These are phyloP conservation scores for Orobanche coerulescens DNA, from an alignment of 257 asterid genomes.

Conservation along the genomic window DNA sequence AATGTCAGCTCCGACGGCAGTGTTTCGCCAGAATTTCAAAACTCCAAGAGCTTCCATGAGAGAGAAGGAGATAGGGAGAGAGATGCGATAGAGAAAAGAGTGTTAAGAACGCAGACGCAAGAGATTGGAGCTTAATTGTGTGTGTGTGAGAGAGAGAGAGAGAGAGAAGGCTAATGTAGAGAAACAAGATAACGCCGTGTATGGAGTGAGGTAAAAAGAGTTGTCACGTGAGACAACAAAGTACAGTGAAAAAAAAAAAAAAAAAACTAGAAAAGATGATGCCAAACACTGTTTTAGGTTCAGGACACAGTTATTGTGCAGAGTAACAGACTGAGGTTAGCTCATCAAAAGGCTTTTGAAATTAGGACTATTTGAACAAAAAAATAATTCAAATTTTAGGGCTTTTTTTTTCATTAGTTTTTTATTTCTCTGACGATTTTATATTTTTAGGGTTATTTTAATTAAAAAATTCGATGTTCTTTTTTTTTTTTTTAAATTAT, in stretches of 20 bases:
- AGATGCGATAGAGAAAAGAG: neutral
- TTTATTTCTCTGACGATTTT: too few species aligned
- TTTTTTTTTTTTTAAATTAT: too few species aligned
- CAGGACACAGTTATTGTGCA: conserved; percentile 13
- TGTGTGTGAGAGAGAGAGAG: neutral
- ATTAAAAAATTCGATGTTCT: too few species aligned
- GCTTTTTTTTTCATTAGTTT: too few species aligned
- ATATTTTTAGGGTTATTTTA: too few species aligned
- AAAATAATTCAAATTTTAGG: too few species aligned
- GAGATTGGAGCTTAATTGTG: neutral
- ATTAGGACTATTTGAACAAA: conserved; percentile 19
- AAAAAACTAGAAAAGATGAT: conserved; percentile 17
- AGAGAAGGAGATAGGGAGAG: neutral
- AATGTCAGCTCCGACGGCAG: conserved; percentile 25
- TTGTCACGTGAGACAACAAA: conserved; percentile 19
- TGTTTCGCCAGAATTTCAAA: conserved; percentile 53
- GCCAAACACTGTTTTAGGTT: conserved; percentile 32
- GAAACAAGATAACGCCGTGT: conserved; percentile 24
- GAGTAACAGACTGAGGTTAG: conserved; percentile 10
- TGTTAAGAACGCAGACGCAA: neutral
- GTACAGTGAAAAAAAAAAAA: conserved; percentile 26
- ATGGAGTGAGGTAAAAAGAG: conserved; percentile 22
- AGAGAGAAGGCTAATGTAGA: conserved; percentile 22
- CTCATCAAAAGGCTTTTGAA: conserved; percentile 27
- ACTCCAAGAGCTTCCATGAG: conserved; percentile 58